Evolutionary conservation across 345 rosid genomes (phyloP).

Genomic region (Eucalyptus guilfoylei): DNA sequence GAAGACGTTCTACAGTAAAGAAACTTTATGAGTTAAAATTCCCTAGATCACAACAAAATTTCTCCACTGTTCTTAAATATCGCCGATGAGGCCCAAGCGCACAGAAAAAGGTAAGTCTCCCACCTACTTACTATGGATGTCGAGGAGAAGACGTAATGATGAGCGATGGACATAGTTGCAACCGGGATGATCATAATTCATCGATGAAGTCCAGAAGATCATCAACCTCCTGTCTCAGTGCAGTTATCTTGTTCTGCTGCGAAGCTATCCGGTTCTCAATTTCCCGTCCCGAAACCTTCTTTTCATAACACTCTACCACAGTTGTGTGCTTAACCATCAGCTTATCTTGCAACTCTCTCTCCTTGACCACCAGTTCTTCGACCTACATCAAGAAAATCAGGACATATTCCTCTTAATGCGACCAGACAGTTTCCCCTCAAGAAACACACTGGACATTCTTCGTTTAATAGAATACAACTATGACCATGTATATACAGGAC

Average conservation of each 20-base stretch:
- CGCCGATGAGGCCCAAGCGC: neutral
- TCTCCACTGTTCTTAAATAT: neutral
- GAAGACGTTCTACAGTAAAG: neutral
- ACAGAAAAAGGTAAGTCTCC: neutral
- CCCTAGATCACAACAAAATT: neutral
- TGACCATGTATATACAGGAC: neutral
- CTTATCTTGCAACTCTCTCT: constrained; percentile 82
- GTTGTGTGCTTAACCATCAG: constrained; percentile 44
- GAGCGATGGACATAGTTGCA: neutral
- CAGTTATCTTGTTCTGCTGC: constrained; percentile 56
- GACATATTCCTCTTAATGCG: neutral
- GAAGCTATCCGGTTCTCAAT: constrained; percentile 61
- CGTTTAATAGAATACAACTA: neutral
- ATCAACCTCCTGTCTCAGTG: constrained; percentile 77
- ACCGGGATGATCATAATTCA: constrained; percentile 28
- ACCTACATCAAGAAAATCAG: constrained; percentile 29
- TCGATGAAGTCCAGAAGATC: constrained; percentile 72
- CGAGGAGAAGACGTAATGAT: neutral
- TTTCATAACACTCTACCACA: constrained; percentile 63
- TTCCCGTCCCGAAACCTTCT: constrained; percentile 57
- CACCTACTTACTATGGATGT: neutral
- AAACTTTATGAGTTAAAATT: neutral
- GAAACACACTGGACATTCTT: neutral
- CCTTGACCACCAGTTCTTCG: constrained; percentile 73
- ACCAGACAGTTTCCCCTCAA: neutral